Evolutionary conservation across 805 yeast species (phyloP), one percentile per base, ranked within the genome.

Genomic region (Candida easanensis): DNA sequence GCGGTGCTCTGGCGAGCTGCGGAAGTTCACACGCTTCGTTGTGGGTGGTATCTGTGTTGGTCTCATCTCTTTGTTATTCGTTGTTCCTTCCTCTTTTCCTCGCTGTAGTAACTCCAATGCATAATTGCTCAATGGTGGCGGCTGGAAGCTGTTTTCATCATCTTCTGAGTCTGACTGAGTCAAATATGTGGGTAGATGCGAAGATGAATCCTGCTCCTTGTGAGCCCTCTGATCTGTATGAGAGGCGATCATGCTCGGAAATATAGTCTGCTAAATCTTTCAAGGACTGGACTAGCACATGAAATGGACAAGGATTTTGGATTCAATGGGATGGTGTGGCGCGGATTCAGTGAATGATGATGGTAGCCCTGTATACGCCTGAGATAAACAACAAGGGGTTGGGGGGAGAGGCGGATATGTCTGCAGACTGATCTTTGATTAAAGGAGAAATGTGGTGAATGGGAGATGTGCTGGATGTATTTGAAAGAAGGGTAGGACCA

Each of bases 111-210:
- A 60, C 20, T 80, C 82, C 17, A 76, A 66, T 28, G 81, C 77
- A 53, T 78, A 80, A 5, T 78, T 70, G 54, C 83, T 78, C 46
- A 79, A 64, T 13, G 77, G 78, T 3, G 85, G 85, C 1, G 84
- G 84, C 34, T 73, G 66, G 53, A 74, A 74, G 31, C 76, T 73
- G 47, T 68, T 72, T 46, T 77, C 82, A 39, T 66, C 71, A 38
- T 66, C 70, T 37, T 57, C 61, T 0, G 60, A 57, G n/a, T 57
- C 61, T 4, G 47, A 41, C 22, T 46, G 54, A 7, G 26, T 36
- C 21, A 48, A 41, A 33, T 38, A 48, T 4, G 48, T 35, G 15
- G 54, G 45, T 18, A 36, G 38, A n/a, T 18, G 40, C n/a, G 38
- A 22, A 4, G 48, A 39, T 7, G 45, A 13, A 25, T 37, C 32